Percentiles rank a stretch among this genome's conserved stretches.
Evolutionary conservation across 805 yeast genomes (phyloP).

Genomic region (Tetrapisispora pingtungensis): DNA sequence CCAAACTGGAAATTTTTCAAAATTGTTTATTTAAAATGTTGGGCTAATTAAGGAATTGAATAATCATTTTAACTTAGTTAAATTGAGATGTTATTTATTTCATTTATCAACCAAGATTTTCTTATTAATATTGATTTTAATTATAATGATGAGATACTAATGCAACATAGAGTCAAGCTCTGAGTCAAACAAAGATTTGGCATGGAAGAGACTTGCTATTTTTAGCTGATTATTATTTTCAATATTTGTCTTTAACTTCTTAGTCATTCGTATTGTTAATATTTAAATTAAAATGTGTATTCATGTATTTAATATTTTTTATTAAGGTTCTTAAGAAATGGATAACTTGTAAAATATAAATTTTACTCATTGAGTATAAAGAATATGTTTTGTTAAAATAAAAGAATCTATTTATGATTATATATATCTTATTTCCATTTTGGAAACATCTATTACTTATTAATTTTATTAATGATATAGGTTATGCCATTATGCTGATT

Average conservation of each 20-base stretch:
- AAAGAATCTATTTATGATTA: background rate
- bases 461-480: background rate
- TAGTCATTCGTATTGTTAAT: too few species aligned
- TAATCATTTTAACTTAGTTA: conserved; percentile 2
- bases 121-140: background rate
- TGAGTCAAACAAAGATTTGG: conserved; percentile 39
- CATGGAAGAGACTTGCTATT: conserved; percentile 62
- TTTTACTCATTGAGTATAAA: too few species aligned
- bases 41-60: background rate
- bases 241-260: background rate
- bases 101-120: background rate
- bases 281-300: too few species aligned
- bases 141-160: conserved; percentile 58
- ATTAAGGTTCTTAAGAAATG: too few species aligned
- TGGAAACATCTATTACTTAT: background rate
- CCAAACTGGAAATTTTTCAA: conserved; percentile 34
- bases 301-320: too few species aligned
- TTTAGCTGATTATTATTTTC: conserved; percentile 18
- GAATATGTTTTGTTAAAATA: background rate
- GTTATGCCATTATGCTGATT: background rate
- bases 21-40: too few species aligned
- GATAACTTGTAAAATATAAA: too few species aligned
- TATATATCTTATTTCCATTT: background rate
- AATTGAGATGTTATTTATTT: background rate
- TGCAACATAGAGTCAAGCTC: conserved; percentile 91